Evolutionary conservation across 108 stramenopile species (phyloP).

Genomic region (Nannochloropsis salina): DNA sequence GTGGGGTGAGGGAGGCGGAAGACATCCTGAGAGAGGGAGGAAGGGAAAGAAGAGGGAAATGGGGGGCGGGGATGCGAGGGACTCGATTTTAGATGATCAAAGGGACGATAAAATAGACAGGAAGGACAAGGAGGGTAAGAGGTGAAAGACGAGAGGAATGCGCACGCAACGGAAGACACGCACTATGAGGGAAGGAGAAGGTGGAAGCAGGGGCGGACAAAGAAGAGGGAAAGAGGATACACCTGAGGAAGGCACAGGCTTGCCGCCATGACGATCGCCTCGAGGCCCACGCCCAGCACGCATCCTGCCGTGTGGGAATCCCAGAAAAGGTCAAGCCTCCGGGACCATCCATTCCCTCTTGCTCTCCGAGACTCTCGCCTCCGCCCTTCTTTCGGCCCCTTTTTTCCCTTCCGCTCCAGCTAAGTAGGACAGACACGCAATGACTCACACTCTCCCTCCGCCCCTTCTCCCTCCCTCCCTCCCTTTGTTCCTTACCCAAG

Average conservation of each 20-base stretch:
- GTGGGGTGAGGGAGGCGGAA: not conserved
- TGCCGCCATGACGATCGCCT: not conserved
- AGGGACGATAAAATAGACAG: not conserved
- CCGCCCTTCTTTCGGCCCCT: not conserved
- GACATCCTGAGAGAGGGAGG: not conserved
- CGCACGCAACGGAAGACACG: not conserved
- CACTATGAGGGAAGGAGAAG: conserved; percentile 46
- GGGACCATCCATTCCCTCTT: not conserved
- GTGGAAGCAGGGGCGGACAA: conserved; percentile 50
- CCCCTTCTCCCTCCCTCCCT: not conserved
- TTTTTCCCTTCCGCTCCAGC: not conserved
- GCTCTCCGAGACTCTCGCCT: not conserved
- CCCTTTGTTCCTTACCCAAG: not conserved
- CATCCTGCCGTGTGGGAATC: not conserved
- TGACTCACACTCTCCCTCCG: not conserved
- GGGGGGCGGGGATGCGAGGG: not conserved
- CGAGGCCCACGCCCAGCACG: not conserved
- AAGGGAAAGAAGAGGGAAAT: not conserved
- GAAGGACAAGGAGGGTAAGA: no score
- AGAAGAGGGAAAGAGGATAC: not conserved
- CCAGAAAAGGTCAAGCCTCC: no score
- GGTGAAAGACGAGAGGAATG: no score
- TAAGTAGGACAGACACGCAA: not conserved
- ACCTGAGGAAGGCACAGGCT: not conserved
- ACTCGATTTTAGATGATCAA: not conserved